These are phyloP conservation scores for Andrographis paniculata DNA, from an alignment of 305 asterid species.

Conservation along the genomic window DNA sequence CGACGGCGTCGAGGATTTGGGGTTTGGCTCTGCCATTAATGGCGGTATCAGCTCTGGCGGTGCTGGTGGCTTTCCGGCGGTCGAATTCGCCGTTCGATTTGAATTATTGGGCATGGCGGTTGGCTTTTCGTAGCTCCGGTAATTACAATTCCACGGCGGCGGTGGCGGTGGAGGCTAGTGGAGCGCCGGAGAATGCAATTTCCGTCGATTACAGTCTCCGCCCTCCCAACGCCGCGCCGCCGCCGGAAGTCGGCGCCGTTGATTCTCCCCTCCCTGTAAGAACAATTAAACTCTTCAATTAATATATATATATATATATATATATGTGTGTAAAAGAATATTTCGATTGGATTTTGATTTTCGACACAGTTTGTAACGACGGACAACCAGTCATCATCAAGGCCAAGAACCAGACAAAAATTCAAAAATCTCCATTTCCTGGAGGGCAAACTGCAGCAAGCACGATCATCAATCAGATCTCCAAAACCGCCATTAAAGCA, in stretches of 20 bases:
- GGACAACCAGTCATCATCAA: no score
- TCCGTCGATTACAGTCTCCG: slow-evolving; percentile 22
- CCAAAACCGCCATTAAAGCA: slow-evolving; percentile 8
- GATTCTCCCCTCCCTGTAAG: slow-evolving; percentile 1
- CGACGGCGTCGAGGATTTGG: slow-evolving; percentile 34
- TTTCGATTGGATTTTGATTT: slow-evolving; percentile 14
- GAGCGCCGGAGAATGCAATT: slow-evolving; percentile 25
- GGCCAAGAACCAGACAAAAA: slow-evolving; percentile 23
- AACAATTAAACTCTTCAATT: no score
- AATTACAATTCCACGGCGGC: slow-evolving; percentile 13
- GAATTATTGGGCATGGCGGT: slow-evolving; percentile 35
- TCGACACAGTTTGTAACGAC: no score
- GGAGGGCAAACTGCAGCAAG: slow-evolving; percentile 49
- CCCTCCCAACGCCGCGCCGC: not conserved
- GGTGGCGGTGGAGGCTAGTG: slow-evolving; percentile 24
- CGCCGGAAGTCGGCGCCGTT: not conserved
- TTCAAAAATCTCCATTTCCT: slow-evolving; percentile 37
- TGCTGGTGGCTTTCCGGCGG: slow-evolving; percentile 22
- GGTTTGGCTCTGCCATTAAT: slow-evolving; percentile 41
- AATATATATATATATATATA: no score
- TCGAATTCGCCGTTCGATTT: slow-evolving; percentile 23
- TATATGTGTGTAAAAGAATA: no score
- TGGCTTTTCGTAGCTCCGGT: slow-evolving; percentile 8
- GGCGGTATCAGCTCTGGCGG: slow-evolving; percentile 27
- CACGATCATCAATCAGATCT: slow-evolving; percentile 49